Conservation (phyloP, 768 basidiomycete genomes). For the Hericium erinaceus region DNA sequence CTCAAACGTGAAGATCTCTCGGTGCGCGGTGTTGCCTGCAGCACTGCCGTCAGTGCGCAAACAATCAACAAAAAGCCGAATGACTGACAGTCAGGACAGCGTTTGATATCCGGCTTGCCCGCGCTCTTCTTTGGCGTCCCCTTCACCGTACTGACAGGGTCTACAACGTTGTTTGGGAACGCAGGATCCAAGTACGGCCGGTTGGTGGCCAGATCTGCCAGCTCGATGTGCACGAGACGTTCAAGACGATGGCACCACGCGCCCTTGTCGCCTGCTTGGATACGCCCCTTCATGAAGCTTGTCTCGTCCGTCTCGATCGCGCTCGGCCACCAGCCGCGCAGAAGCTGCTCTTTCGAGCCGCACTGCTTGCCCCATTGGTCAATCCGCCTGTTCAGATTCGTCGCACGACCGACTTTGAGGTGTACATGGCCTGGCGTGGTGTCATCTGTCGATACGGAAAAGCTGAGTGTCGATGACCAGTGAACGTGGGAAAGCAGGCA, state of each 20-base stretch:
- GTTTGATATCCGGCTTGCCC: constrained; percentile 13
- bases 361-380: constrained; percentile 81
- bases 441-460: constrained; percentile 20
- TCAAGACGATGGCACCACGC: constrained; percentile 69
- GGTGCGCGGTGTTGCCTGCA: constrained; percentile 51
- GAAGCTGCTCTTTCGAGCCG: constrained; percentile 62
- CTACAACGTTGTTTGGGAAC: constrained; percentile 31
- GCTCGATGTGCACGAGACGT: constrained; percentile 71
- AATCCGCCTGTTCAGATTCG: constrained; percentile 62
- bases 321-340: constrained; percentile 69
- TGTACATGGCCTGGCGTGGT: constrained; percentile 34
- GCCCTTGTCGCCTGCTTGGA: constrained; percentile 52
- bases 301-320: constrained; percentile 29
- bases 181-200: constrained; percentile 47
- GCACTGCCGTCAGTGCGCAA: not conserved
- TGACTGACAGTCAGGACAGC: constrained; percentile 39
- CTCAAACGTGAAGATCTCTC: constrained; percentile 72
- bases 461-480: not conserved
- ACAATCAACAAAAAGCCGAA: constrained; percentile 17
- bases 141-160: constrained; percentile 16
- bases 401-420: constrained; percentile 74
- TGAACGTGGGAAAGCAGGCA: constrained; percentile 4
- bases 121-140: constrained; percentile 10
- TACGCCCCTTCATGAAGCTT: constrained; percentile 47
- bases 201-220: constrained; percentile 56